A percentile compares a stretch with the other conserved stretches of the same genome.
Conservation (phyloP, 1,139 yeast species). For the Starmera stellimalicola region DNA sequence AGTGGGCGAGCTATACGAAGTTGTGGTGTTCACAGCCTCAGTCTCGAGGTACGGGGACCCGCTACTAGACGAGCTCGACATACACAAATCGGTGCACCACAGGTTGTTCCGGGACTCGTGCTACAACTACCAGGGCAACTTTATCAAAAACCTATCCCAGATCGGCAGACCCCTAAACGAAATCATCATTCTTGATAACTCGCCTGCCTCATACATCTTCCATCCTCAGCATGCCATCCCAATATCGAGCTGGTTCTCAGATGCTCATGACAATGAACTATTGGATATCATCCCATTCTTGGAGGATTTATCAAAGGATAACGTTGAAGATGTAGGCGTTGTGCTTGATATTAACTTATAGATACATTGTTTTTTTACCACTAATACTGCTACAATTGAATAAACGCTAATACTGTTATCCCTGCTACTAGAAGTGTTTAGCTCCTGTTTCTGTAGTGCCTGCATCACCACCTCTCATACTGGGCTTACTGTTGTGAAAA, state of each 20-base stretch:
- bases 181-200: conserved; percentile 85
- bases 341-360: conserved; percentile 68
- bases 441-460: too few species aligned
- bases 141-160: conserved; percentile 86
- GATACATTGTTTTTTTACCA: too few species aligned
- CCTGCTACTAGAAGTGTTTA: too few species aligned
- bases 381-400: too few species aligned
- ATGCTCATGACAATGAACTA: conserved; percentile 92
- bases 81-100: conserved; percentile 69
- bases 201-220: conserved; percentile 93
- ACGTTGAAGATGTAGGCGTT: conserved; percentile 72
- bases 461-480: too few species aligned
- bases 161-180: conserved; percentile 87
- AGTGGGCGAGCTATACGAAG: conserved; percentile 85
- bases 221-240: conserved; percentile 98
- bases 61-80: conserved; percentile 76
- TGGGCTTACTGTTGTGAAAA: too few species aligned
- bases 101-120: conserved; percentile 86
- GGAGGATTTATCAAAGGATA: conserved; percentile 61
- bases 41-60: conserved; percentile 97
- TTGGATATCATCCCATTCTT: conserved; percentile 84
- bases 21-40: conserved; percentile 94
- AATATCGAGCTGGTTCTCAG: conserved; percentile 98
- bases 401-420: too few species aligned
- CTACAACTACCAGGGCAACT: conserved; percentile 79